Evolutionary conservation across 2,329 filamentous ascomycete genomes (phyloP).

Genomic region (Capronia coronata): DNA sequence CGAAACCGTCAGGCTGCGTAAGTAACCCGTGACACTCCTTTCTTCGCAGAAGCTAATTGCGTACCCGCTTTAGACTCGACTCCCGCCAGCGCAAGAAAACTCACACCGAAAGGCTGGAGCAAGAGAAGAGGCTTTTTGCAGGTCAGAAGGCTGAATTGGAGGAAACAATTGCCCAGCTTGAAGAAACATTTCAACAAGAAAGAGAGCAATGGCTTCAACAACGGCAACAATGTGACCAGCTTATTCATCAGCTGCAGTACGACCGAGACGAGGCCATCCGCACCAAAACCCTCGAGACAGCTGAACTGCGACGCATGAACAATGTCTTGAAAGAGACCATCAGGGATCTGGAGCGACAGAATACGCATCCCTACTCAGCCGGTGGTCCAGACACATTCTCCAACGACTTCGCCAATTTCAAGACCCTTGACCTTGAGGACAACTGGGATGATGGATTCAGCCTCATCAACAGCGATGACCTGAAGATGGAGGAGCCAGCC

Average conservation of each 20-base stretch:
- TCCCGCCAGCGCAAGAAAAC: slow-evolving; percentile 97
- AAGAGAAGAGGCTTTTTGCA: slow-evolving; percentile 90
- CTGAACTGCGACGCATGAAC: slow-evolving; percentile 88
- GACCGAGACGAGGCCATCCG: slow-evolving; percentile 92
- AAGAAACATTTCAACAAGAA: slow-evolving; percentile 33
- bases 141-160: slow-evolving; percentile 70
- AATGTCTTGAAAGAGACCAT: slow-evolving; percentile 65
- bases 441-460: slow-evolving; percentile 78
- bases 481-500: slow-evolving; percentile 53
- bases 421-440: slow-evolving; percentile 71
- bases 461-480: slow-evolving; percentile 63
- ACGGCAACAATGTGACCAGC: slow-evolving; percentile 69
- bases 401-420: slow-evolving; percentile 72
- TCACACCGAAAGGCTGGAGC: slow-evolving; percentile 92
- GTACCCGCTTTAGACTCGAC: slow-evolving; percentile 62
- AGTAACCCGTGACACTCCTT: slow-evolving; percentile 40
- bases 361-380: slow-evolving; percentile 11
- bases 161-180: slow-evolving; percentile 55
- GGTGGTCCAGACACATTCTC: slow-evolving; percentile 47
- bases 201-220: slow-evolving; percentile 59
- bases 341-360: slow-evolving; percentile 41
- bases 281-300: slow-evolving; percentile 80
- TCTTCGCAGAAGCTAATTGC: slow-evolving; percentile 26
- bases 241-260: slow-evolving; percentile 67
- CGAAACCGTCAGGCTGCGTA: slow-evolving; percentile 96